A percentile compares a stretch with the other conserved stretches of the same genome.
These are phyloP conservation scores for Achlya hypogyna DNA, from an alignment of 352 stramenopile species.

Conservation along the genomic window DNA sequence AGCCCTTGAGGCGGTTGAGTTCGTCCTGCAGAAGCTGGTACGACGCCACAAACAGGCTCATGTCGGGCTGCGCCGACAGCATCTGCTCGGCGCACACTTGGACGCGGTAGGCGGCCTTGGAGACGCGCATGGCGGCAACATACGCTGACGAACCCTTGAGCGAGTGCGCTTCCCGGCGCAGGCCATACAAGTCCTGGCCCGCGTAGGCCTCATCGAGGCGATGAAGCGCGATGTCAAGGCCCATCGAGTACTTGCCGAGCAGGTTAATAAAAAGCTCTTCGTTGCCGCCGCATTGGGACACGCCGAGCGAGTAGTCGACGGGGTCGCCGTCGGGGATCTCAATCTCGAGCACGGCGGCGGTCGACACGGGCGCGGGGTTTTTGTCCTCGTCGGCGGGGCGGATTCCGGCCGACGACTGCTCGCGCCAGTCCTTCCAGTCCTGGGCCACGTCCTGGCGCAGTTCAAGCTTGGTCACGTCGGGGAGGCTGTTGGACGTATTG, in stretches of 20 bases:
- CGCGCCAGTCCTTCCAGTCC: constrained; percentile 2
- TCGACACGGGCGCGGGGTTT: constrained; percentile 14
- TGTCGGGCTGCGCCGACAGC: constrained; percentile 31
- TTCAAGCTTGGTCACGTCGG: constrained; percentile 17
- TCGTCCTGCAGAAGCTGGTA: constrained; percentile 49
- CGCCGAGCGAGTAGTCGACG: constrained; percentile 65
- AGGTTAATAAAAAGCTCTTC: constrained; percentile 75
- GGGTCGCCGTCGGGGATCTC: constrained; percentile 70
- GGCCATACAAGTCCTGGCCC: constrained; percentile 34
- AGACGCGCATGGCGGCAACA: constrained; percentile 61
- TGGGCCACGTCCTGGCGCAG: not conserved
- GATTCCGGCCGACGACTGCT: not conserved
- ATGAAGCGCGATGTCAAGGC: constrained; percentile 47
- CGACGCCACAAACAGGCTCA: constrained; percentile 27
- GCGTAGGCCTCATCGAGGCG: constrained; percentile 42
- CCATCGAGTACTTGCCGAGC: constrained; percentile 68
- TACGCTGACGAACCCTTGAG: constrained; percentile 77
- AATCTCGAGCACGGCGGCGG: constrained; percentile 41
- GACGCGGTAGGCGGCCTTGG: constrained; percentile 71
- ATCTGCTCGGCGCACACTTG: constrained; percentile 65
- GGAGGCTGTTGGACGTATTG: constrained; percentile 11
- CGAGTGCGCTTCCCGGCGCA: constrained; percentile 64
- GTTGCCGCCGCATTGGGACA: constrained; percentile 64
- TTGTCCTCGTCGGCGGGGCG: not conserved
- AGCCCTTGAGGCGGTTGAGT: constrained; percentile 50